phyloP scores from a whole-genome alignment of 106 monocot species.

The Platanthera guangdongensis region DNA sequence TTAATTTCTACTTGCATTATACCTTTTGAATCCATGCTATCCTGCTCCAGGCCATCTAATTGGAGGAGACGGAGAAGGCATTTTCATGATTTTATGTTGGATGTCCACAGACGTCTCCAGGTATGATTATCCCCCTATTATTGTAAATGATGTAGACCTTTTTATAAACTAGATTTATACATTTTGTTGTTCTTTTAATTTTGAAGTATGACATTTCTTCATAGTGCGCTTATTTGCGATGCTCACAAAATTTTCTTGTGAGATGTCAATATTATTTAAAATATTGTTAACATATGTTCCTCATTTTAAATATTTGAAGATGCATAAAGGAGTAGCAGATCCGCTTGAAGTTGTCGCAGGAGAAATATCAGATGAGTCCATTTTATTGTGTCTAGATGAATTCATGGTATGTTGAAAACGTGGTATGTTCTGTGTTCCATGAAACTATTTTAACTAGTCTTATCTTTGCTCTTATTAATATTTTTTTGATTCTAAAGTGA shows the following conservation, averaged over 20 bases:
- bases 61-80: slow-evolving; percentile 98
- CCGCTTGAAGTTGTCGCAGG: slow-evolving; percentile 94
- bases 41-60: slow-evolving; percentile 48
- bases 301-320: slow-evolving; percentile 34
- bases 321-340: slow-evolving; percentile 93
- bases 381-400: slow-evolving; percentile 95
- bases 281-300: not conserved
- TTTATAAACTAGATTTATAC: not conserved
- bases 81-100: slow-evolving; percentile 99
- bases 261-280: not conserved
- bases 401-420: slow-evolving; percentile 74
- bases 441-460: not conserved
- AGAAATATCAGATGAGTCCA: slow-evolving; percentile 93
- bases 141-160: not conserved
- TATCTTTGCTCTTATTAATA: not conserved
- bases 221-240: not conserved
- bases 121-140: slow-evolving; percentile 13
- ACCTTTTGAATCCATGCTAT: not conserved
- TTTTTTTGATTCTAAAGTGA: not conserved
- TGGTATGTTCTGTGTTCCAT: slow-evolving; percentile 24
- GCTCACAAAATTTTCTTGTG: not conserved
- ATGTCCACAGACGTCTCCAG: slow-evolving; percentile 91
- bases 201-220: not conserved
- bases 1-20: not conserved
- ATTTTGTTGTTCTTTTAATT: not conserved